Percentiles rank a stretch among this genome's conserved stretches.
Conservation (phyloP, 495 filamentous ascomycete genomes). For the Neurospora sp. region DNA sequence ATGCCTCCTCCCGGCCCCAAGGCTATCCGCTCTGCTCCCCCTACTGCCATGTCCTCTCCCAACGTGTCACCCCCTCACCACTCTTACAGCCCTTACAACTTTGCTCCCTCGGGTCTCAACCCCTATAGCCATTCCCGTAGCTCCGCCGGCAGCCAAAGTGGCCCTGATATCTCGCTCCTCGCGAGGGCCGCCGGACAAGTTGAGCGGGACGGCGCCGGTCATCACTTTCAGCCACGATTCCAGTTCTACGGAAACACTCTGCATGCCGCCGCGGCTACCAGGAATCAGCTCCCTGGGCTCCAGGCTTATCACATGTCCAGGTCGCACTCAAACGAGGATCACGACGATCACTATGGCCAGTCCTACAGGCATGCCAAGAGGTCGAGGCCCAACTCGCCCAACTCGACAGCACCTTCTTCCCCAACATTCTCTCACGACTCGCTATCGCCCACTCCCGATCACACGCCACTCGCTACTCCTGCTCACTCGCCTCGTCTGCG, state of each 20-base stretch:
- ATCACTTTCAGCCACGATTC: slow-evolving; percentile 44
- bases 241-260: slow-evolving; percentile 49
- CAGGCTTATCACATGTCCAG: slow-evolving; percentile 89
- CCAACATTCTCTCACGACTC: slow-evolving; percentile 98
- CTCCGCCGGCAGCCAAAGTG: slow-evolving; percentile 35
- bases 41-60: slow-evolving; percentile 79
- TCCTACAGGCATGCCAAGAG: slow-evolving; percentile 61
- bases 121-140: slow-evolving; percentile 52
- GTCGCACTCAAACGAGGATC: slow-evolving; percentile 77
- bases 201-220: slow-evolving; percentile 58
- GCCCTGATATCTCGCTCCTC: slow-evolving; percentile 78
- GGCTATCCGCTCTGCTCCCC: slow-evolving; percentile 68
- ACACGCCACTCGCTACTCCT: slow-evolving; percentile 90
- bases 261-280: slow-evolving; percentile 41
- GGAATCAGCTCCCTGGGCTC: slow-evolving; percentile 60
- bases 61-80: slow-evolving; percentile 86
- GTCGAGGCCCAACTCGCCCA: slow-evolving; percentile 84
- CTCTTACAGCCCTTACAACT: slow-evolving; percentile 68
- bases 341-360: slow-evolving; percentile 55
- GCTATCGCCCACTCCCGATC: slow-evolving; percentile 88
- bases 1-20: slow-evolving; percentile 62
- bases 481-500: slow-evolving; percentile 89
- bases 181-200: slow-evolving; percentile 80
- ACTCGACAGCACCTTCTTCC: slow-evolving; percentile 90
- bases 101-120: slow-evolving; percentile 46